Percentiles rank a stretch among this genome's conserved stretches.
phyloP scores from a whole-genome alignment of 192 early-diverging fungal genomes.

The Allomyces macrogynus region DNA sequence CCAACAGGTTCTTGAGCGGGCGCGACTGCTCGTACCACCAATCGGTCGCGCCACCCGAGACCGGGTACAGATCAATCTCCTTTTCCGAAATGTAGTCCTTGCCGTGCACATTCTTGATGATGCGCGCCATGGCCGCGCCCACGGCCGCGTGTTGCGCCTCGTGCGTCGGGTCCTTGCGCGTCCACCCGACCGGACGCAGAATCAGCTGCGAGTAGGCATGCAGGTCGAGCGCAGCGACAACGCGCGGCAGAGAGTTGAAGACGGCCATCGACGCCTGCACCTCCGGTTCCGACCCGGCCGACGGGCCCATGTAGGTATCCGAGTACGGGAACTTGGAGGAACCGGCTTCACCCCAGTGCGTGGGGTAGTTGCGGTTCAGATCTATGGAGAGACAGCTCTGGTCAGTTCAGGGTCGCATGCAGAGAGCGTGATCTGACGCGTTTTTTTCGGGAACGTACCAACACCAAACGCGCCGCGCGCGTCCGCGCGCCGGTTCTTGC shows the following conservation, averaged over 20 bases:
- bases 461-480: conserved; percentile 8
- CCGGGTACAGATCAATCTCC: conserved; percentile 29
- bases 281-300: conserved; percentile 19
- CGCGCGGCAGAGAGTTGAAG: conserved; percentile 18
- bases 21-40: conserved; percentile 26
- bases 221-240: conserved; percentile 34
- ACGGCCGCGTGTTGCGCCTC: conserved; percentile 13
- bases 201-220: conserved; percentile 35
- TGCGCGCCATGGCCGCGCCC: conserved; percentile 14
- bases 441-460: conserved; percentile 5
- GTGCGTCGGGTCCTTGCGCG: conserved; percentile 2
- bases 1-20: conserved; percentile 1
- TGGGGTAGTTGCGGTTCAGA: conserved; percentile 32
- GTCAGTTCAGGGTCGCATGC: neutral
- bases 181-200: conserved; percentile 27
- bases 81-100: conserved; percentile 23
- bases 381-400: conserved; percentile 1
- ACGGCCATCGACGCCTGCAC: conserved; percentile 24
- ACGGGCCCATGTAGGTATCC: conserved; percentile 15
- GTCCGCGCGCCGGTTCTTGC: conserved; percentile 27
- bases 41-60: conserved; percentile 28
- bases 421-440: neutral
- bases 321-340: conserved; percentile 13
- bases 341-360: conserved; percentile 13
- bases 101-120: conserved; percentile 21